Conservation (phyloP, 768 basidiomycete genomes). For the Pulveroboletus sp. region DNA sequence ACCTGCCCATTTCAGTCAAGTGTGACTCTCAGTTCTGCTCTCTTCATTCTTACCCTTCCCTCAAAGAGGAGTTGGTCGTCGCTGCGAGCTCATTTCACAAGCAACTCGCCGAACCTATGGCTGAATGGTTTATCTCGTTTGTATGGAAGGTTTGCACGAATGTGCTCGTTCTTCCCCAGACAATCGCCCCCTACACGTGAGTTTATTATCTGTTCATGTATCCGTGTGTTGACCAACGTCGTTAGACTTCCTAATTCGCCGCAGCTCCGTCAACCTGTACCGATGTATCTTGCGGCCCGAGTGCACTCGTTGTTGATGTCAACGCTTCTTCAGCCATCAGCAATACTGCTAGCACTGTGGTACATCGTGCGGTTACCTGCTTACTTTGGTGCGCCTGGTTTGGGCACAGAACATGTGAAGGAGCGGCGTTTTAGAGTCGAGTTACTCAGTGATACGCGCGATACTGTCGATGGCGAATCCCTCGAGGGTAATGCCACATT, state of each 20-base stretch:
- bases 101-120: conserved; percentile 70
- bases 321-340: conserved; percentile 78
- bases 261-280: conserved; percentile 38
- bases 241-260: conserved; percentile 28
- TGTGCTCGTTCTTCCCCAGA: conserved; percentile 53
- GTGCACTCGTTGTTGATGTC: conserved; percentile 73
- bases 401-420: conserved; percentile 50
- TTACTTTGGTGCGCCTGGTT: conserved; percentile 49
- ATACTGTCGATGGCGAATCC: conserved; percentile 40
- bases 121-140: conserved; percentile 75
- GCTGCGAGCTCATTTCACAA: conserved; percentile 55
- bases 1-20: conserved; percentile 22
- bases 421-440: conserved; percentile 62
- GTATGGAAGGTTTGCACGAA: conserved; percentile 82
- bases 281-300: conserved; percentile 44
- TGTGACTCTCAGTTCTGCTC: conserved; percentile 24
- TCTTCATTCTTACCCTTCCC: conserved; percentile 12
- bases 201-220: conserved; percentile 23
- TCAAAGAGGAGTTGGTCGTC: conserved; percentile 29
- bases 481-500: conserved; percentile 62
- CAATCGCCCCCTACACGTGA: conserved; percentile 53
- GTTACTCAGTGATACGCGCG: conserved; percentile 48
- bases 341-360: conserved; percentile 73
- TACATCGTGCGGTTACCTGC: conserved; percentile 77
- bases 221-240: conserved; percentile 8